Conservation (phyloP, 805 yeast species). For the Metschnikowia amazonensis region DNA sequence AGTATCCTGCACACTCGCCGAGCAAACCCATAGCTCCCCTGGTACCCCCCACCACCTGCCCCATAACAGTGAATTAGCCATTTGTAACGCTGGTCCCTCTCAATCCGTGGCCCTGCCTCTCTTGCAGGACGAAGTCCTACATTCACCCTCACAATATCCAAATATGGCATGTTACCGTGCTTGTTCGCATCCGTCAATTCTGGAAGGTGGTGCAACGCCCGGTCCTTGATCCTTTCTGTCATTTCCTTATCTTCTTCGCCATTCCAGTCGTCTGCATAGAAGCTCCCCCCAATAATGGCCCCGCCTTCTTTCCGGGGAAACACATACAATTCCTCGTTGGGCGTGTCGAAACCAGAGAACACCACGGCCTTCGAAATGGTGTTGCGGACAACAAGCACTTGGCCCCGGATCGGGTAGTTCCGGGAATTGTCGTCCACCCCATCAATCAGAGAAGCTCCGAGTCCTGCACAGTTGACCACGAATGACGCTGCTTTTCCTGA, state of each 20-base stretch:
- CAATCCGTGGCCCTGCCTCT: slow-evolving; percentile 34
- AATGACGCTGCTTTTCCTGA: slow-evolving; percentile 35
- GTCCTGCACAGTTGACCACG: slow-evolving; percentile 58
- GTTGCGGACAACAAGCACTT: slow-evolving; percentile 51
- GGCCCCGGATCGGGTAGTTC: slow-evolving; percentile 57
- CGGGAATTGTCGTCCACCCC: slow-evolving; percentile 43
- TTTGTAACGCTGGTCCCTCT: slow-evolving; percentile 21
- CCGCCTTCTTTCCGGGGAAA: slow-evolving; percentile 69
- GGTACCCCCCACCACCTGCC: slow-evolving; percentile 42
- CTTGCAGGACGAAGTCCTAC: slow-evolving; percentile 41
- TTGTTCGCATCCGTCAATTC: slow-evolving; percentile 28
- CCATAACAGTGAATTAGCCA: slow-evolving; percentile 65
- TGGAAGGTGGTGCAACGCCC: slow-evolving; percentile 44
- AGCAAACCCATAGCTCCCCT: slow-evolving; percentile 65
- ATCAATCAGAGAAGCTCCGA: slow-evolving; percentile 40
- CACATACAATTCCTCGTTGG: slow-evolving; percentile 49
- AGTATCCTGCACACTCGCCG: slow-evolving; percentile 10
- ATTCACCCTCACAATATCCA: slow-evolving; percentile 31
- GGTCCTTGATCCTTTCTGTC: slow-evolving; percentile 43
- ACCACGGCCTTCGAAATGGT: slow-evolving; percentile 25
- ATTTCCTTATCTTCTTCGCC: slow-evolving; percentile 36
- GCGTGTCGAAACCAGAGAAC: slow-evolving; percentile 33
- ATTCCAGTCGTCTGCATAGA: slow-evolving; percentile 16
- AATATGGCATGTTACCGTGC: slow-evolving; percentile 23
- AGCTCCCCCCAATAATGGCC: slow-evolving; percentile 58